phyloP scores from a whole-genome alignment of 169 alveolate species.

The Plasmodium adleri region DNA sequence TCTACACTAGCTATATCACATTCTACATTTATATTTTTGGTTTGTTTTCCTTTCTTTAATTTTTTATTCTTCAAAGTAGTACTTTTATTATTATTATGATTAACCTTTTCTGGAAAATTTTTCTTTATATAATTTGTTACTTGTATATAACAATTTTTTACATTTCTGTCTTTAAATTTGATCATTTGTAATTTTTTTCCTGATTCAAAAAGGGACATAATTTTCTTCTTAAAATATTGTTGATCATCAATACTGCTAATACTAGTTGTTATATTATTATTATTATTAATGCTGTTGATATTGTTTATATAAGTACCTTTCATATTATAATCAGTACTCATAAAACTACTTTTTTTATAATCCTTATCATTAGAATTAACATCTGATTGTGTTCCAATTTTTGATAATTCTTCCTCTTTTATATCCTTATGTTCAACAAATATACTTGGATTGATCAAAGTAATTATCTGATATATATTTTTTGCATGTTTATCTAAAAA shows the following conservation, averaged over 20 bases:
- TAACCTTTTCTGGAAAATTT: conserved; percentile 1
- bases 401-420: conserved; percentile 6
- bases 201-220: conserved; percentile 18
- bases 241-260: background rate
- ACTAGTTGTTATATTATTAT: background rate
- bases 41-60: conserved; percentile 12
- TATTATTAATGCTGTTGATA: background rate
- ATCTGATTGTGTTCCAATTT: background rate
- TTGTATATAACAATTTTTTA: conserved; percentile 30
- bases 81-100: background rate
- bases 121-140: conserved; percentile 30
- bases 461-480: conserved; percentile 84
- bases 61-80: background rate
- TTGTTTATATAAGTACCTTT: background rate
- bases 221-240: conserved; percentile 15
- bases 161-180: conserved; percentile 41
- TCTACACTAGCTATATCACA: conserved; percentile 38
- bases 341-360: too few relatives aligned
- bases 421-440: conserved; percentile 9
- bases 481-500: conserved; percentile 74
- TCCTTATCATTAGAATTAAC: background rate
- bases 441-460: conserved; percentile 77
- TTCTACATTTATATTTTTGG: background rate
- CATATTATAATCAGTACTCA: background rate
- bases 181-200: conserved; percentile 31